Evolutionary conservation across 208 protist species (phyloP), one percentile per base, ranked within the genome.

Genomic region (Blechomonas ayalai): DNA sequence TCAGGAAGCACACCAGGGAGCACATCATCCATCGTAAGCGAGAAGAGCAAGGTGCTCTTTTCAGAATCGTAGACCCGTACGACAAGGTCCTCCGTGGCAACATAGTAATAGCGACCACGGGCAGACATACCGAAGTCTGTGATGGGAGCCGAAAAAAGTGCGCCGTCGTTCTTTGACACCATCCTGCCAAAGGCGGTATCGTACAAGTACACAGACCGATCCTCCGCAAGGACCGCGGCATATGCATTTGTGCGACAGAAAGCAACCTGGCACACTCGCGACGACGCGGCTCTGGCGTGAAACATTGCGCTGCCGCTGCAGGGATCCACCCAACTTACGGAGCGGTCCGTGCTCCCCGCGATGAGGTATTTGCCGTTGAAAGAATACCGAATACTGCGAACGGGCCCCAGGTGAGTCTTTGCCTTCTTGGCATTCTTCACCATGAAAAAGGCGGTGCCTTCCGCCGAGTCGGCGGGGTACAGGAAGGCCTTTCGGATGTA

Each of bases 41-140:
- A 59, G 48, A 71, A 63, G 3, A 81, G 53, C 34, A 82, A 23
- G 12, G 25, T 10, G 29, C 68, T 62, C 18, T 61, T 75, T 49
- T 93, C 85, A n/a, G 78, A 79, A 37, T 62, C 67, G 51, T 78
- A 89, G 28, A 79, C 72, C 48, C 64, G 71, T 3, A 84, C 48
- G 2, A 61, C 65, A 6, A 74, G 55, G 51, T 89, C 76, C 37
- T 60, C 72, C 13, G 79, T 82, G 8, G 68, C 60, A 1, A 89
- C 73, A 42, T 77, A 65, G 28, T 81, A 59, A 42, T 78, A 90
- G n/a, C 81, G 69, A 0, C 85, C 85, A 8, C 80, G 67, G 0
- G 67, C 58, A 1, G 80, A 86, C 40, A 93, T 88, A 12, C 39
- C 41, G 1, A 86, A 38, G 16, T 57, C 61, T 10, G 52, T 49